phyloP scores from a whole-genome alignment of 2,329 filamentous ascomycete species.

The Waltergamsia citrina region DNA sequence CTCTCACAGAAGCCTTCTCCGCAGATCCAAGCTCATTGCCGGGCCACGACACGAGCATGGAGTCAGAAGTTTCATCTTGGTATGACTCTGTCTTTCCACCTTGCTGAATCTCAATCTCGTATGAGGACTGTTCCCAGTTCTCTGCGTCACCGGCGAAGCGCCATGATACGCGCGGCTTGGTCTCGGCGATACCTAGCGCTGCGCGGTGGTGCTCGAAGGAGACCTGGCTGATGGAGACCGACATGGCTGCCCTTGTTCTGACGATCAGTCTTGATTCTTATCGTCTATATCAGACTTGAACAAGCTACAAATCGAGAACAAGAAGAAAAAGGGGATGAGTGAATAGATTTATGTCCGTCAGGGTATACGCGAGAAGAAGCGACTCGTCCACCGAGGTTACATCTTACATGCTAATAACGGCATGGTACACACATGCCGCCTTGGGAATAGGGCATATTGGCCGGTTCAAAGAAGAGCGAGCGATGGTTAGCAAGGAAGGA shows the following conservation, averaged over 20 bases:
- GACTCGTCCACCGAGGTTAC: too few relatives aligned
- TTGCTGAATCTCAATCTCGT: slow-evolving; percentile 30
- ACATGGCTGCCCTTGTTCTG: slow-evolving; percentile 1
- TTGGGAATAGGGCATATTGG: too few relatives aligned
- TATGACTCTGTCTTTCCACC: slow-evolving; percentile 7
- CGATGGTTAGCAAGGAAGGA: too few relatives aligned
- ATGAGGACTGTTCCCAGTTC: slow-evolving; percentile 32
- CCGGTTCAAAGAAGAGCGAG: too few relatives aligned
- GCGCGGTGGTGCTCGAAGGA: slow-evolving; percentile 30
- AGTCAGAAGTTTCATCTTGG: slow-evolving; percentile 22
- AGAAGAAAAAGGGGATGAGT: too few relatives aligned
- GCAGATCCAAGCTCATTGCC: slow-evolving; percentile 17
- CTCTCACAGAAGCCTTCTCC: slow-evolving; percentile 15
- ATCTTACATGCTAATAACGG: too few relatives aligned
- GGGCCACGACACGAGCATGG: slow-evolving; percentile 35
- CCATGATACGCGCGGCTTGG: slow-evolving; percentile 35
- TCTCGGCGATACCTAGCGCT: slow-evolving; percentile 32
- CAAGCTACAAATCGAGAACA: too few relatives aligned
- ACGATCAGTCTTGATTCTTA: too few relatives aligned
- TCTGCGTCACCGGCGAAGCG: slow-evolving; percentile 25
- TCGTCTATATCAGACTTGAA: too few relatives aligned
- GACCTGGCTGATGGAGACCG: slow-evolving; percentile 23
- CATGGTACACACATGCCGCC: too few relatives aligned
- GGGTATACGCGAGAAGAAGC: too few relatives aligned
- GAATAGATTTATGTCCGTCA: too few relatives aligned